These are phyloP conservation scores for Colletotrichum viniferum DNA, from an alignment of 2,329 filamentous ascomycete genomes.

Conservation along the genomic window DNA sequence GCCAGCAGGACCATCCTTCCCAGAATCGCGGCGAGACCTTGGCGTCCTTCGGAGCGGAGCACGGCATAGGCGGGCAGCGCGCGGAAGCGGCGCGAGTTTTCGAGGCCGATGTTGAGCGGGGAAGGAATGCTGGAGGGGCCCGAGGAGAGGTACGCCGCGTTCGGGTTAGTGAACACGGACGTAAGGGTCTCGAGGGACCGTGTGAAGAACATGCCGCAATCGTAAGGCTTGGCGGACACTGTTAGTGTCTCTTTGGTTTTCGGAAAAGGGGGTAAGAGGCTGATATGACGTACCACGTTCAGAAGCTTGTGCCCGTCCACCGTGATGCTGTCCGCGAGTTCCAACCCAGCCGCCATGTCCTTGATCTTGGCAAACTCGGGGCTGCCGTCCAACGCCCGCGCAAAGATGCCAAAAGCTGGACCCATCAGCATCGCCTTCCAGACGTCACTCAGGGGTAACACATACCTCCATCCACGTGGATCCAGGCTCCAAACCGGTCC, in stretches of 20 bases:
- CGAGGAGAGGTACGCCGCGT: constrained; percentile 76
- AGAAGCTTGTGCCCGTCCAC: constrained; percentile 91
- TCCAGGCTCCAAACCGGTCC: constrained; percentile 77
- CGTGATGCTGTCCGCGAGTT: constrained; percentile 86
- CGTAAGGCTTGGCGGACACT: constrained; percentile 68
- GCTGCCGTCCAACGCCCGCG: constrained; percentile 63
- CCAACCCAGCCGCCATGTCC: constrained; percentile 64
- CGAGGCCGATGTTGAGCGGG: constrained; percentile 84
- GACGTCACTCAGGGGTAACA: neutral
- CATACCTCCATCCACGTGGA: constrained; percentile 86
- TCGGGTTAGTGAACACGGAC: constrained; percentile 79
- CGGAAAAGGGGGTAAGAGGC: neutral
- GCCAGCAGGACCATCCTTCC: constrained; percentile 75
- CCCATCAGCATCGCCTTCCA: neutral
- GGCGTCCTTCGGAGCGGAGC: constrained; percentile 73
- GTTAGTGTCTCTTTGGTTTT: neutral
- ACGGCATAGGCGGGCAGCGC: constrained; percentile 89
- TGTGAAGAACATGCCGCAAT: constrained; percentile 88
- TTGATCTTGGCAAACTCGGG: constrained; percentile 61
- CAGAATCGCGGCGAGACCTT: constrained; percentile 73
- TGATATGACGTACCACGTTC: constrained; percentile 68
- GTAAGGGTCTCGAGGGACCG: constrained; percentile 62
- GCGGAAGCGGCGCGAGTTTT: constrained; percentile 90
- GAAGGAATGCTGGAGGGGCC: constrained; percentile 64
- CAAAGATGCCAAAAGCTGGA: constrained; percentile 83